Conservation (phyloP, 139 green algal species). For the Micromonas pusilla region DNA sequence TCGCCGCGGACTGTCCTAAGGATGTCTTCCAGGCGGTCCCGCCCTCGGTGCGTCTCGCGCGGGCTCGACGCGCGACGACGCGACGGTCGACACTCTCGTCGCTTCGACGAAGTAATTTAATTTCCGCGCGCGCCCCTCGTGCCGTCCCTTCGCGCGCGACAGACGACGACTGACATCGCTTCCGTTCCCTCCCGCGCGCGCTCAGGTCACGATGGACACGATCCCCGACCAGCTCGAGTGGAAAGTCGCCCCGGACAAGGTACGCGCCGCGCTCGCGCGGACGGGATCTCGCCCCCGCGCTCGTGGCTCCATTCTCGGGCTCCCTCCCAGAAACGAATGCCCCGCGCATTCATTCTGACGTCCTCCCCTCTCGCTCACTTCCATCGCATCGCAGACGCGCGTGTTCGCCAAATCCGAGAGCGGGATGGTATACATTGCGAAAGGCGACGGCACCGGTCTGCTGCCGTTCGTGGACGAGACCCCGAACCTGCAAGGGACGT, state of each 20-base stretch:
- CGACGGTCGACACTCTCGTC: no score
- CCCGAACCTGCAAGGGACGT: not conserved
- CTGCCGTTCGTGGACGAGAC: slow-evolving; percentile 15
- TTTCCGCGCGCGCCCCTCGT: no score
- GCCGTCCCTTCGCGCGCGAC: no score
- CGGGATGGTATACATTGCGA: not conserved
- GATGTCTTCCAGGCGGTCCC: no score
- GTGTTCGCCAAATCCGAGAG: not conserved
- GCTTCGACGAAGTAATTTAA: no score
- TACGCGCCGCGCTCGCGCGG: not conserved
- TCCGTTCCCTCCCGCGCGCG: no score
- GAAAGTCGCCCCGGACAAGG: not conserved
- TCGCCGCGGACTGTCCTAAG: no score
- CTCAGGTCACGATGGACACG: not conserved
- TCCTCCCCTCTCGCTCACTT: not conserved
- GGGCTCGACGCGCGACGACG: no score
- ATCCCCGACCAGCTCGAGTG: not conserved
- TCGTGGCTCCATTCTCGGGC: not conserved
- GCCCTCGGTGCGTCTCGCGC: no score
- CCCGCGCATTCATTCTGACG: not conserved
- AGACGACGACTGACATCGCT: no score
- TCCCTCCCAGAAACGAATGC: not conserved
- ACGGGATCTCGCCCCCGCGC: not conserved
- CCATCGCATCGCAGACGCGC: not conserved
- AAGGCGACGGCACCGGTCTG: not conserved